A percentile compares a stretch with the other conserved stretches of the same genome.
phyloP scores from a whole-genome alignment of 2,329 filamentous ascomycete species.

The Claviceps sp. region DNA sequence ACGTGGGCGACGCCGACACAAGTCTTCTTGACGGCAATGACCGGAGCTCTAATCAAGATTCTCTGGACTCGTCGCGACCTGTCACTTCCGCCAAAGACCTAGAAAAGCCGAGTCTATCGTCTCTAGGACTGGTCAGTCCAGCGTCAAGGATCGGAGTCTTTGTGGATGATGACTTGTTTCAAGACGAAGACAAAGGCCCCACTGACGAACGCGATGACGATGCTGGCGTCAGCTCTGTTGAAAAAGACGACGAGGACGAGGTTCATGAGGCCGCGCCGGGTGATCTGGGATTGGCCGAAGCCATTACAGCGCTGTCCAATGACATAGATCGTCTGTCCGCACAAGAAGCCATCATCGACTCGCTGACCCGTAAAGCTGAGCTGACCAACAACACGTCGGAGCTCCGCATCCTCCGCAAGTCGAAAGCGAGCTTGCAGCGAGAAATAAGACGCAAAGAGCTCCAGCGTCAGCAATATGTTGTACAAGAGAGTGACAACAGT shows the following conservation, averaged over 20 bases:
- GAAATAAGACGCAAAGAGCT: constrained; percentile 91
- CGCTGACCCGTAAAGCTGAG: constrained; percentile 84
- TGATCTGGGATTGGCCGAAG: constrained; percentile 84
- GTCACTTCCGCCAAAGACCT: constrained; percentile 26
- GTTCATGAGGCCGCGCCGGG: constrained; percentile 91
- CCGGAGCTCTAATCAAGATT: constrained; percentile 48
- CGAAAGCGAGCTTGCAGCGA: constrained; percentile 80
- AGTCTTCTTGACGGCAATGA: constrained; percentile 40
- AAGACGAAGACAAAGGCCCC: constrained; percentile 72
- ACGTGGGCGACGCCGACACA: constrained; percentile 25
- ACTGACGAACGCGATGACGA: constrained; percentile 72
- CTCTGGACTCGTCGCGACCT: constrained; percentile 37
- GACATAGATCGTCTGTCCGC: constrained; percentile 82
- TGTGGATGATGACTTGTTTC: constrained; percentile 83
- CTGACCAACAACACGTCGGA: constrained; percentile 94
- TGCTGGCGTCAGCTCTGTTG: constrained; percentile 38
- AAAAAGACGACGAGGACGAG: constrained; percentile 55
- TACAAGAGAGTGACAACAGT: constrained; percentile 96
- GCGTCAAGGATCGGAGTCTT: constrained; percentile 87
- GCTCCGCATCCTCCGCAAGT: constrained; percentile 81
- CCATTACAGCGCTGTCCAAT: constrained; percentile 73
- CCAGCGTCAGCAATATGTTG: constrained; percentile 89
- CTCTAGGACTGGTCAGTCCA: constrained; percentile 77
- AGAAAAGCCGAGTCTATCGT: constrained; percentile 77
- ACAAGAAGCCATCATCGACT: constrained; percentile 85